These are phyloP conservation scores for Viridothelium virens DNA, from an alignment of 495 filamentous ascomycete genomes.

Conservation along the genomic window DNA sequence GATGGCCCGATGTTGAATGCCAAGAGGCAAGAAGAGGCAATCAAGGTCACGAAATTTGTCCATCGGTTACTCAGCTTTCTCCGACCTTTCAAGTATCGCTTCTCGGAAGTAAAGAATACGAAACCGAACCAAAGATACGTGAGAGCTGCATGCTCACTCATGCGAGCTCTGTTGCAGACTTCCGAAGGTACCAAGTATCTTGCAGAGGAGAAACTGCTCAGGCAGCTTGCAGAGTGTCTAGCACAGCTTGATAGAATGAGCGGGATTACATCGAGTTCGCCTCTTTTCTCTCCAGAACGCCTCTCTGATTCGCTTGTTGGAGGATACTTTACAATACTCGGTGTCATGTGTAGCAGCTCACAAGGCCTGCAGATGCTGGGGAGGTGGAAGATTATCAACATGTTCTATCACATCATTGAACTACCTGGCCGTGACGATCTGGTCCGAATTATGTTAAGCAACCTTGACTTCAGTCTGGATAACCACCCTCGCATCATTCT, in stretches of 20 bases:
- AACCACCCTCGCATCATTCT: conserved; percentile 87
- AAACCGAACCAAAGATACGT: conserved; percentile 93
- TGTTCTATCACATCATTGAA: conserved; percentile 97
- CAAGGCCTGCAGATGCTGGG: conserved; percentile 86
- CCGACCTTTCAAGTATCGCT: conserved; percentile 92
- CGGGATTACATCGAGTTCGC: conserved; percentile 77
- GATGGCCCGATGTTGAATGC: conserved; percentile 90
- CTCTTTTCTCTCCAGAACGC: conserved; percentile 77
- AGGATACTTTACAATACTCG: conserved; percentile 90
- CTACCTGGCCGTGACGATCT: conserved; percentile 82
- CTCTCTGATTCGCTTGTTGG: conserved; percentile 76
- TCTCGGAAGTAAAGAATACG: conserved; percentile 75
- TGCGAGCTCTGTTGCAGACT: conserved; percentile 76
- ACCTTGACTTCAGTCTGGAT: conserved; percentile 83
- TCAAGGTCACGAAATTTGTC: conserved; percentile 89
- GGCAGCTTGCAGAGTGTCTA: conserved; percentile 90
- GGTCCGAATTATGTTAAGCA: conserved; percentile 73
- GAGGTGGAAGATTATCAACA: conserved; percentile 94
- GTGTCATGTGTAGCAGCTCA: conserved; percentile 69
- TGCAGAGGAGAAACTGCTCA: conserved; percentile 80
- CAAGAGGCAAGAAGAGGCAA: conserved; percentile 86
- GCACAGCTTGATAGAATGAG: conserved; percentile 89
- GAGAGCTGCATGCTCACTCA: conserved; percentile 74
- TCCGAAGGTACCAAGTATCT: conserved; percentile 77
- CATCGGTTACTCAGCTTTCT: conserved; percentile 93